Evolutionary conservation across 805 yeast genomes (phyloP), one percentile per base, ranked within the genome.

Genomic region (Candida quercuum): DNA sequence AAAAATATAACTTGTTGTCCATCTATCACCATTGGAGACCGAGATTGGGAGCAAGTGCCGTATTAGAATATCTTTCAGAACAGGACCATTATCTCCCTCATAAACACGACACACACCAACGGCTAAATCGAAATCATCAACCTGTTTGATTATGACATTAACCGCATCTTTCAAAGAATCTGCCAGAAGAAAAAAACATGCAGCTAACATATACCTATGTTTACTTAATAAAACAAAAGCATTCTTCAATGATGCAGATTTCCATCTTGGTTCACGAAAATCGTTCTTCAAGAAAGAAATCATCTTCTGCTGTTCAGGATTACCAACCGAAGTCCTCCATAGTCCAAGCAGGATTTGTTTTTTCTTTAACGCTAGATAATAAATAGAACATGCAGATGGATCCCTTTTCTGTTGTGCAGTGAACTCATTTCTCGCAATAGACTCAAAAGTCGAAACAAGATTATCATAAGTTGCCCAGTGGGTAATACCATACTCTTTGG

Each of bases 161-260:
- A 83, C 83, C 41, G 88, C 78, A 61, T 93, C 98, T 38, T 73
- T 73, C 12, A 86, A 60, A 1, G 88, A 67, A 35, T 72, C 88
- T 0, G 85, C 96, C 11, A 91, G 66, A 25, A 91, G 59, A 59
- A 91, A 91, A 56, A 93, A 89, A 17, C 81, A 78, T 0, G 97
- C 96, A 0, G 97, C 95, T 59, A 88, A 94, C 56, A 73, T 63
- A 52, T 72, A 85, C 29, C 98, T 66, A 58, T 89, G 99, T 52
- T 87, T 87, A 43, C 97, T 86, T 46, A 93, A 59, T 30, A 91
- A 63, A 0, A 86, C 98, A 66, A 77, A 91, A 0, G 98, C 98
- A 61, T 91, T 91, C 52, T 93, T 93, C 50, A 78, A 60, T 0
- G 98, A 97, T 1, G 97, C 96, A 0, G 85, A 69, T 48, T 69